Evolutionary conservation across 805 yeast species (phyloP).

Genomic region (Yarrowia keelungensis): DNA sequence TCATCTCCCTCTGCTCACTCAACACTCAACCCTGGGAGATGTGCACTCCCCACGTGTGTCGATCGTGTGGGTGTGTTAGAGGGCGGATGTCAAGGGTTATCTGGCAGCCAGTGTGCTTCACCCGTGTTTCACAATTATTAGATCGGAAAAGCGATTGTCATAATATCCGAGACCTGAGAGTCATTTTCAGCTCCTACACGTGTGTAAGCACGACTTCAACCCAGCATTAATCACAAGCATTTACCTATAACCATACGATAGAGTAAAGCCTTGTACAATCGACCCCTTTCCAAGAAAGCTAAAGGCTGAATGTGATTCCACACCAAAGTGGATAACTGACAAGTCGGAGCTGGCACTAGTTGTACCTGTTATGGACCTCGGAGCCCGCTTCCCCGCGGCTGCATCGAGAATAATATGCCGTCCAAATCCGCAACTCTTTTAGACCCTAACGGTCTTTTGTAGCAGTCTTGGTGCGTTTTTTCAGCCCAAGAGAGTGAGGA

Average conservation of each 20-base stretch:
- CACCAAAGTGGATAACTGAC: too few species aligned
- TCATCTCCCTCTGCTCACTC: neutral
- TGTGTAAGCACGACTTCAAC: too few species aligned
- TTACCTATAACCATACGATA: neutral
- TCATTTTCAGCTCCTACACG: too few species aligned
- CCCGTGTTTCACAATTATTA: neutral
- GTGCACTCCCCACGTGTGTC: slow-evolving; percentile 30
- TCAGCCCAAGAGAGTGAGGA: neutral
- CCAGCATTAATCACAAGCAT: neutral
- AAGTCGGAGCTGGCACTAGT: neutral
- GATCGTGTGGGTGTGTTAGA: slow-evolving; percentile 6
- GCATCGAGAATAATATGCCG: slow-evolving; percentile 5
- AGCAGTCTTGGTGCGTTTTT: slow-evolving; percentile 1
- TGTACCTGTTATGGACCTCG: neutral
- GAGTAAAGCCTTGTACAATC: neutral
- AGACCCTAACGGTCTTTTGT: slow-evolving; percentile 14
- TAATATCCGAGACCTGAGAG: neutral
- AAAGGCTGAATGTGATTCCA: slow-evolving; percentile 16
- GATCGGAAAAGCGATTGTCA: neutral
- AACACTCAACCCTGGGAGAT: slow-evolving; percentile 10
- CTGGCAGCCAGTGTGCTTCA: too few species aligned
- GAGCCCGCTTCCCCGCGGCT: slow-evolving; percentile 5
- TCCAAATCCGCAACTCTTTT: neutral
- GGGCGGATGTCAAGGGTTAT: neutral
- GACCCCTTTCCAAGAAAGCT: neutral